These are phyloP conservation scores for Melanogaster broomeanus DNA, from an alignment of 768 basidiomycete genomes.

Conservation along the genomic window DNA sequence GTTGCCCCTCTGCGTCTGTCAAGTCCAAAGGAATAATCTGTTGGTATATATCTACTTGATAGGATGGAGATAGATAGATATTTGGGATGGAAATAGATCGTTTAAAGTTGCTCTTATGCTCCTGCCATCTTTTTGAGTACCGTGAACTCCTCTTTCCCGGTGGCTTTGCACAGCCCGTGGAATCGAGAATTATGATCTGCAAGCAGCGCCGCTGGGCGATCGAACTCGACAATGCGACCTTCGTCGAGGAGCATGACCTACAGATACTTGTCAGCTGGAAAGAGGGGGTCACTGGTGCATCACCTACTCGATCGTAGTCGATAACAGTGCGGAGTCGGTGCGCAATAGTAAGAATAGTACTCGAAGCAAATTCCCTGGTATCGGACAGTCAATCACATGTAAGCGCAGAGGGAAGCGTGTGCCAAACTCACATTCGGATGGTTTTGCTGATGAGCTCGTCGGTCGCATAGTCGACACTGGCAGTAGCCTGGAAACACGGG, in stretches of 20 bases:
- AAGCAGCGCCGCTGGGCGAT: conserved; percentile 60
- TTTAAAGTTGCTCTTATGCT: conserved; percentile 2
- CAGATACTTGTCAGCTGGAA: conserved; percentile 1
- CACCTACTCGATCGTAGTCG: conserved; percentile 76
- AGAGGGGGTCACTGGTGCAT: conserved; percentile 2
- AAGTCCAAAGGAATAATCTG: not conserved
- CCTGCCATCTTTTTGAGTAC: conserved; percentile 69
- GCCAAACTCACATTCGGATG: conserved; percentile 64
- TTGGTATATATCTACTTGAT: not conserved
- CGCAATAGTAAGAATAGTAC: conserved; percentile 83
- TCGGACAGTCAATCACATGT: not conserved
- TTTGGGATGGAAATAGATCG: not conserved
- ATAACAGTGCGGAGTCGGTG: conserved; percentile 80
- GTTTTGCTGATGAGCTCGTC: conserved; percentile 86
- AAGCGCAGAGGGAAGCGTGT: not conserved
- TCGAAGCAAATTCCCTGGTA: conserved; percentile 70
- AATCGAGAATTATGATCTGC: conserved; percentile 60
- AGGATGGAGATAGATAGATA: not conserved
- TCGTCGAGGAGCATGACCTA: conserved; percentile 80
- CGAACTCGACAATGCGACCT: conserved; percentile 78
- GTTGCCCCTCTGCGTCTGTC: not conserved
- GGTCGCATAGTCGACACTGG: conserved; percentile 83
- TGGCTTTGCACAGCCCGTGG: conserved; percentile 69
- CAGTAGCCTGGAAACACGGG: conserved; percentile 53
- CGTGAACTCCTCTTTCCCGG: conserved; percentile 70